Conservation (phyloP, 2,329 filamentous ascomycete species). For the Macrophomina tecta region DNA sequence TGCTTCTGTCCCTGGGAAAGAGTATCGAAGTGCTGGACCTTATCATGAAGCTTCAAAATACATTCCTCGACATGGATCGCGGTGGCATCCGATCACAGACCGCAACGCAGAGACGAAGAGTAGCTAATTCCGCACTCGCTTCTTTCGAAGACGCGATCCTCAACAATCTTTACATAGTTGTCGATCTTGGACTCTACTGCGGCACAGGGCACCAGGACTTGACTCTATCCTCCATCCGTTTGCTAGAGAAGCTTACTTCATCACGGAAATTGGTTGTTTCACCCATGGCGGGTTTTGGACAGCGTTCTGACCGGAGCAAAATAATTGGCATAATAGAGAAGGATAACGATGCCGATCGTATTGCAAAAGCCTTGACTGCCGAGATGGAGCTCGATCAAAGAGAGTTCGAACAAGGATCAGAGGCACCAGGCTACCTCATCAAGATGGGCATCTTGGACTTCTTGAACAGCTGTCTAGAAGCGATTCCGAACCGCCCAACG, state of each 20-base stretch:
- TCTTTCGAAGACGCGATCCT: slow-evolving; percentile 92
- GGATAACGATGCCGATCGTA: slow-evolving; percentile 78
- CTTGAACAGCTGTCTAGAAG: slow-evolving; percentile 77
- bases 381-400: slow-evolving; percentile 70
- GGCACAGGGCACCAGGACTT: slow-evolving; percentile 82
- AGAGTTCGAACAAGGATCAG: slow-evolving; percentile 73
- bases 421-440: slow-evolving; percentile 76
- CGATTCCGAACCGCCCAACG: slow-evolving; percentile 77
- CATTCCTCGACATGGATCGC: slow-evolving; percentile 79
- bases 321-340: slow-evolving; percentile 87
- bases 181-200: slow-evolving; percentile 85
- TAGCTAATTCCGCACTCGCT: slow-evolving; percentile 78
- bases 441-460: slow-evolving; percentile 88
- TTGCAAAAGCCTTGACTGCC: slow-evolving; percentile 73
- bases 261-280: slow-evolving; percentile 80
- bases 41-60: slow-evolving; percentile 85
- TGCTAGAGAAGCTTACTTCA: slow-evolving; percentile 85
- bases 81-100: slow-evolving; percentile 51
- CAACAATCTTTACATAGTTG: slow-evolving; percentile 77
- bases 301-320: slow-evolving; percentile 75
- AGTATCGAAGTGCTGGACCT: slow-evolving; percentile 84
- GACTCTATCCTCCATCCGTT: slow-evolving; percentile 77
- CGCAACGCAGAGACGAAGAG: slow-evolving; percentile 63
- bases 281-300: slow-evolving; percentile 66
- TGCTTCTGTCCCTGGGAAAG: slow-evolving; percentile 78